These are phyloP conservation scores for Annona cherimola DNA, from an alignment of 164 flowering plant species.

Conservation along the genomic window DNA sequence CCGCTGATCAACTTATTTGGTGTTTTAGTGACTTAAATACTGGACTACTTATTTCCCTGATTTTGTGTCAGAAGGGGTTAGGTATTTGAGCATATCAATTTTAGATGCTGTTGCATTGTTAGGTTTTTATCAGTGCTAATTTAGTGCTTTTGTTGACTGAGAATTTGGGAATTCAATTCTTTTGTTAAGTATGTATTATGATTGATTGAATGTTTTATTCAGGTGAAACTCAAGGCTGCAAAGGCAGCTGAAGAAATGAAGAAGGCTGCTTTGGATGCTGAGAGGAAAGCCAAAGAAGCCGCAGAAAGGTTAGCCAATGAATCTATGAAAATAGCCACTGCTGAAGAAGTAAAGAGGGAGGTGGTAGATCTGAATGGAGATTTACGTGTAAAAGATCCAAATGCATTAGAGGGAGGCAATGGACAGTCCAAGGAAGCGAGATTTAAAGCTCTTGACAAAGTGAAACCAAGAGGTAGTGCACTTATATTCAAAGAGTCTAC, in stretches of 20 bases:
- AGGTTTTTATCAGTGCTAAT: not conserved
- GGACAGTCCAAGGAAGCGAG: conserved; percentile 3
- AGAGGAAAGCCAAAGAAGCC: conserved; percentile 59
- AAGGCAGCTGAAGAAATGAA: conserved; percentile 59
- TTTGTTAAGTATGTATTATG: not conserved
- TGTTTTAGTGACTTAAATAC: not conserved
- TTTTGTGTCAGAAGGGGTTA: not conserved
- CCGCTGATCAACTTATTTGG: not conserved
- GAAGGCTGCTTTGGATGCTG: conserved; percentile 61
- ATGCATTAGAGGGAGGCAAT: conserved; percentile 11
- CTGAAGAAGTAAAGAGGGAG: not conserved
- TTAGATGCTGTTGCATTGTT: not conserved
- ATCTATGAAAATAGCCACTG: conserved; percentile 12
- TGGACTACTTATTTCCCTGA: not conserved
- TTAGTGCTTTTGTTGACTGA: not conserved
- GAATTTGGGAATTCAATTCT: not conserved
- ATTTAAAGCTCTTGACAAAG: conserved; percentile 2
- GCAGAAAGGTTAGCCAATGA: conserved; percentile 42
- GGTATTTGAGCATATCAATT: not conserved
- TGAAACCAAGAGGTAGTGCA: conserved; percentile 35
- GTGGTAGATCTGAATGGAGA: not conserved
- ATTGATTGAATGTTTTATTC: conserved; percentile 12
- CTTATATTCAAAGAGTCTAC: not conserved
- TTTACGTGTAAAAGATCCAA: conserved; percentile 18
- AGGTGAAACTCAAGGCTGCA: conserved; percentile 46